Conservation (phyloP, 73 alveolate species). For the Blepharisma japonicum region DNA sequence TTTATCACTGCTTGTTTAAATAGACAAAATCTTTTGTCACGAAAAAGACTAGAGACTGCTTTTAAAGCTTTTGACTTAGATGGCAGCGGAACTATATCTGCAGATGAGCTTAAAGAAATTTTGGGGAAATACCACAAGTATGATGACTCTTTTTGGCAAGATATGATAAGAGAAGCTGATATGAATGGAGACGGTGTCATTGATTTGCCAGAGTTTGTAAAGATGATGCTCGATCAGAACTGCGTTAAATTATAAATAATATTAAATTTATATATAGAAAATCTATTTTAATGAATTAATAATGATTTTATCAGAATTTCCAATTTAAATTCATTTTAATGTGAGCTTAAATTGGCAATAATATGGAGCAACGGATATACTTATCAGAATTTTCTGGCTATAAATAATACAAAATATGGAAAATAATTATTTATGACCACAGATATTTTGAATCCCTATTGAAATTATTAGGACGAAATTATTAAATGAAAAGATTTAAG, state of each 20-base stretch:
- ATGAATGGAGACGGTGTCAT: constrained; percentile 66
- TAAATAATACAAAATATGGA: too few species aligned
- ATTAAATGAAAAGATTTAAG: too few species aligned
- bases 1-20: constrained; percentile 44
- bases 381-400: too few species aligned
- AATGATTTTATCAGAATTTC: too few species aligned
- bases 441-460: too few species aligned
- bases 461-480: too few species aligned
- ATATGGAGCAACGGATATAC: too few species aligned
- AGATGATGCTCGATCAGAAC: constrained; percentile 43
- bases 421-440: too few species aligned
- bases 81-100: constrained; percentile 60
- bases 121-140: constrained; percentile 49
- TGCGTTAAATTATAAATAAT: constrained; percentile 2
- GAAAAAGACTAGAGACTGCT: constrained; percentile 45
- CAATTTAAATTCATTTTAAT: too few species aligned
- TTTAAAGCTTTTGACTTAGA: constrained; percentile 51
- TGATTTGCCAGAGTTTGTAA: constrained; percentile 56
- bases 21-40: constrained; percentile 34
- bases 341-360: too few species aligned
- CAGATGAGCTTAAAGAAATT: constrained; percentile 50
- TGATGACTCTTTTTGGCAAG: constrained; percentile 51
- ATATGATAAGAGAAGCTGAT: constrained; percentile 64
- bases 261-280: too few species aligned
- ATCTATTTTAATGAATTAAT: too few species aligned